Conservation (phyloP, 2,329 filamentous ascomycete species). For the Exophiala spinifera region DNA sequence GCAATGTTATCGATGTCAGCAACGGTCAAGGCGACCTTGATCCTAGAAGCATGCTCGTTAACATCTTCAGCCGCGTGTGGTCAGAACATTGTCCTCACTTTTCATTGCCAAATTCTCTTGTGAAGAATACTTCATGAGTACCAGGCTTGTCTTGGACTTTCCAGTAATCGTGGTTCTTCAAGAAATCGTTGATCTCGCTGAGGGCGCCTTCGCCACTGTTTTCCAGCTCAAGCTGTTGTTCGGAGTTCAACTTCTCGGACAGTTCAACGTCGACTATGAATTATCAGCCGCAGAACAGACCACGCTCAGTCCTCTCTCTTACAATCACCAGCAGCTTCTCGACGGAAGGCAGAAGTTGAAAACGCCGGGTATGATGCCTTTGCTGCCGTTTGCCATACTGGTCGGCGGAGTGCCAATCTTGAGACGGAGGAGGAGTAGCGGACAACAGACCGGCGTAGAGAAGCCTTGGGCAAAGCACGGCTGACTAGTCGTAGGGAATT, state of each 20-base stretch:
- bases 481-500: conserved; percentile 64
- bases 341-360: conserved; percentile 43
- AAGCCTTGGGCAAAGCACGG: conserved; percentile 64
- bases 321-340: conserved; percentile 48
- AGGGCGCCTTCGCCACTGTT: conserved; percentile 70
- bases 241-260: conserved; percentile 77
- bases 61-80: conserved; percentile 16
- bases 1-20: conserved; percentile 72
- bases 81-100: conserved; percentile 56
- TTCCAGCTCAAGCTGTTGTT: conserved; percentile 79
- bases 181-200: conserved; percentile 78
- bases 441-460: conserved; percentile 56
- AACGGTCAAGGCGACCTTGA: conserved; percentile 80
- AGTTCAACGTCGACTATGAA: conserved; percentile 69
- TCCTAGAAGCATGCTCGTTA: conserved; percentile 45
- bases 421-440: conserved; percentile 50
- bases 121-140: conserved; percentile 82
- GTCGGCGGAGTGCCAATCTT: conserved; percentile 50
- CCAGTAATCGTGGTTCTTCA: conserved; percentile 74
- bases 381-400: conserved; percentile 46
- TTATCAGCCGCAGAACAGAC: conserved; percentile 16
- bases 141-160: conserved; percentile 75
- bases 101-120: conserved; percentile 80
- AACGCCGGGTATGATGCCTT: conserved; percentile 45
- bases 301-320: conserved; percentile 23